Conservation (phyloP, 2,329 filamentous ascomycete genomes). For the Phoma sp. region DNA sequence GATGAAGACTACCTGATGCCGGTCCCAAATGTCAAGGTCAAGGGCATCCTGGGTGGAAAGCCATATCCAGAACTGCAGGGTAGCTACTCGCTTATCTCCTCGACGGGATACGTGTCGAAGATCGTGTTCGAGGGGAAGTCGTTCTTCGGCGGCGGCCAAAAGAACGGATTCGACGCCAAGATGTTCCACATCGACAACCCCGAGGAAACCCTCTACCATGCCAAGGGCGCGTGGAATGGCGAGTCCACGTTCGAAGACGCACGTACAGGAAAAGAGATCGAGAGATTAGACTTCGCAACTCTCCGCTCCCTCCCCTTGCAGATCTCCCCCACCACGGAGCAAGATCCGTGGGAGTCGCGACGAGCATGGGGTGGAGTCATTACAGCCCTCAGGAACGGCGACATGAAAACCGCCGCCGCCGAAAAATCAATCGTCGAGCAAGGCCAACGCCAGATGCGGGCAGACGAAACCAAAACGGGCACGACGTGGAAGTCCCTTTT, state of each 20-base stretch:
- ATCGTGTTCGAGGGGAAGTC: conserved; percentile 54
- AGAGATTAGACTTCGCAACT: conserved; percentile 43
- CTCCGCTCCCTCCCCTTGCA: conserved; percentile 27
- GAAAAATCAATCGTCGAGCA: conserved; percentile 45
- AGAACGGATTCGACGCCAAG: conserved; percentile 50
- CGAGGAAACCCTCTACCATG: conserved; percentile 45
- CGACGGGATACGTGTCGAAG: conserved; percentile 50
- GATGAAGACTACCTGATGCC: conserved; percentile 55
- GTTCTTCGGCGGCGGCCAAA: conserved; percentile 48
- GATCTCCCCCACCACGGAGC: conserved; percentile 41
- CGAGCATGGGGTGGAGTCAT: conserved; percentile 53
- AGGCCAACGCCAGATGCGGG: conserved; percentile 51
- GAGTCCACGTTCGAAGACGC: conserved; percentile 47
- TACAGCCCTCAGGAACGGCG: conserved; percentile 44
- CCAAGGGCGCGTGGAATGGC: conserved; percentile 52
- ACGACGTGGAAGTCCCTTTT: conserved; percentile 50
- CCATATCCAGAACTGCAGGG: conserved; percentile 54
- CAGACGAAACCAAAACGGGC: conserved; percentile 45
- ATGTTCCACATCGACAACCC: conserved; percentile 46
- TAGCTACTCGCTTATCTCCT: conserved; percentile 50
- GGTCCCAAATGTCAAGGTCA: conserved; percentile 54
- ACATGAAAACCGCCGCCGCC: conserved; percentile 49
- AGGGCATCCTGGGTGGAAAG: conserved; percentile 51
- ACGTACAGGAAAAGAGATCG: conserved; percentile 41
- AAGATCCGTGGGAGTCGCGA: conserved; percentile 55